These are phyloP conservation scores for Bertia moriformis DNA, from an alignment of 2,329 filamentous ascomycete species.

Conservation along the genomic window DNA sequence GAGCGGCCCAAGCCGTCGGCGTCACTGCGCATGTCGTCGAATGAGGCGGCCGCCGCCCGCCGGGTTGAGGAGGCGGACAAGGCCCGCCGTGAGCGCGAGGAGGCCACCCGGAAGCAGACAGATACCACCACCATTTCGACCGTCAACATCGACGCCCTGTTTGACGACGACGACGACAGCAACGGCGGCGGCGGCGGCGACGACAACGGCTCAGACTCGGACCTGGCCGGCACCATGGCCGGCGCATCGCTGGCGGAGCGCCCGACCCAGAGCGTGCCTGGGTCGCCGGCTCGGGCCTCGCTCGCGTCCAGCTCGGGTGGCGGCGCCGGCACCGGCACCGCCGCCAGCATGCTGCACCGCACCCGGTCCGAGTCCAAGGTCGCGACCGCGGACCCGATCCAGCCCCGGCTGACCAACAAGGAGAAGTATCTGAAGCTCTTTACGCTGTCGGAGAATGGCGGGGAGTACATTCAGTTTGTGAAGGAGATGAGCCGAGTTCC, in stretches of 20 bases:
- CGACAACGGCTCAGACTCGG: conserved; percentile 52
- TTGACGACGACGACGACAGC: conserved; percentile 85
- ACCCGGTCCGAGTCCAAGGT: conserved; percentile 92
- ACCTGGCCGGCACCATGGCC: conserved; percentile 79
- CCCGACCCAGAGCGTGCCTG: conserved; percentile 87
- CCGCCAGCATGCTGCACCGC: conserved; percentile 58
- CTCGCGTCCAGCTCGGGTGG: too few species aligned
- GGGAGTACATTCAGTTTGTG: conserved; percentile 95
- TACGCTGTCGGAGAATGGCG: conserved; percentile 75
- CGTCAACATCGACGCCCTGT: conserved; percentile 86
- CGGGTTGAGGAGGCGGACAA: conserved; percentile 73
- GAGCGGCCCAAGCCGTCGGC: conserved; percentile 76
- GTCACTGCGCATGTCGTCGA: conserved; percentile 59
- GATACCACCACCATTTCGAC: conserved; percentile 89
- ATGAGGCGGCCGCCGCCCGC: conserved; percentile 61
- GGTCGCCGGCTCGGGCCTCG: conserved; percentile 69
- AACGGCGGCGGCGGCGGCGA: too few species aligned
- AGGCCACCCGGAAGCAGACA: conserved; percentile 81
- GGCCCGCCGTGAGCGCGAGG: conserved; percentile 72
- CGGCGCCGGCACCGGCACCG: too few species aligned
- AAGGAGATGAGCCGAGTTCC: conserved; percentile 94
- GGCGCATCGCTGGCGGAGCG: conserved; percentile 81
- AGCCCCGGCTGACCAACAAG: conserved; percentile 75
- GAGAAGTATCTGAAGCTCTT: conserved; percentile 92
- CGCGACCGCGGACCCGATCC: conserved; percentile 57